Evolutionary conservation across 352 stramenopile genomes (phyloP).

Genomic region (Elongisporangium undulatum): DNA sequence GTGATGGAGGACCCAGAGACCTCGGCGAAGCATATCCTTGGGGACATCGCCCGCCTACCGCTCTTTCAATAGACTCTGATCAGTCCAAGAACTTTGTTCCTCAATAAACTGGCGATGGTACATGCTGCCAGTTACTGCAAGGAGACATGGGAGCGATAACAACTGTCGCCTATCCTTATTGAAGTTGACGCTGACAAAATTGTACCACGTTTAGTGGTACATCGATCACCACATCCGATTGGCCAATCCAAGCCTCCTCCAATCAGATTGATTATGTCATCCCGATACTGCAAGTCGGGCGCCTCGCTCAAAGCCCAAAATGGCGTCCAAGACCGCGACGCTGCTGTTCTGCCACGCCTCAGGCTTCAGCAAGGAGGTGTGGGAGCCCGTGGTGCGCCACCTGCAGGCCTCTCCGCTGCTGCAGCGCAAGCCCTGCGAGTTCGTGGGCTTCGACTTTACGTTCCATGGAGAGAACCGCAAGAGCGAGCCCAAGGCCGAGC

Average conservation of each 20-base stretch:
- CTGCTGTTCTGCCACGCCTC: constrained; percentile 29
- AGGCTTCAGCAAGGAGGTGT: constrained; percentile 39
- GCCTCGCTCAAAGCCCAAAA: constrained; percentile 10
- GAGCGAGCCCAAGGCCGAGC: constrained; percentile 12
- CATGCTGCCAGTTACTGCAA: constrained; percentile 49
- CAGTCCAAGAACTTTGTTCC: not conserved
- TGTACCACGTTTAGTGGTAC: constrained; percentile 23
- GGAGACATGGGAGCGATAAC: constrained; percentile 38
- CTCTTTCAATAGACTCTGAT: constrained; percentile 3
- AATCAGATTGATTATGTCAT: constrained; percentile 11
- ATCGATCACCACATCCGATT: constrained; percentile 19
- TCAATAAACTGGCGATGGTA: constrained; percentile 26
- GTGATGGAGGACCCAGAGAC: constrained; percentile 32
- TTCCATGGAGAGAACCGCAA: constrained; percentile 33
- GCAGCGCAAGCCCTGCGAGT: constrained; percentile 3
- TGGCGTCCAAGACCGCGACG: constrained; percentile 16
- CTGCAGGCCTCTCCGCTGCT: constrained; percentile 18
- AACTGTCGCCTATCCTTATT: constrained; percentile 25
- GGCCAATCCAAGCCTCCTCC: no score
- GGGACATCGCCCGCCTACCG: constrained; percentile 15
- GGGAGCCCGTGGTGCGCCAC: constrained; percentile 23
- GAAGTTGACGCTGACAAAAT: constrained; percentile 9
- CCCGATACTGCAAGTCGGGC: constrained; percentile 17
- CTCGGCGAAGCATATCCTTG: constrained; percentile 18
- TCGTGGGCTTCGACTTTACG: constrained; percentile 26